Conservation (phyloP, 441 rosid genomes). For the Kokia cookei region DNA sequence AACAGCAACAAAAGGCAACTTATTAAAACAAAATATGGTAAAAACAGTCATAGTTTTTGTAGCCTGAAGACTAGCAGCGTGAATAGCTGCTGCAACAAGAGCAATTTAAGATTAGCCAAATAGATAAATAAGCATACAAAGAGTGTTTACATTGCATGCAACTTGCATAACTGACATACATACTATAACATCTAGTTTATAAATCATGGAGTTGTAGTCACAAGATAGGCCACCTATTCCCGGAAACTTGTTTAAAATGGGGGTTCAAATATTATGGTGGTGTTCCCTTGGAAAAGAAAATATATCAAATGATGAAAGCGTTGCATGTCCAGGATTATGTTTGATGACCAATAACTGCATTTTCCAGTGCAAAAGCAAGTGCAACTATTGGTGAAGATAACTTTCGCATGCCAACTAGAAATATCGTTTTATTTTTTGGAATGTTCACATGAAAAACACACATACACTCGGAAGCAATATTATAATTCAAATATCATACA, state of each 20-base stretch:
- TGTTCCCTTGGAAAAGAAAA: background rate
- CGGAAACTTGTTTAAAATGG: background rate
- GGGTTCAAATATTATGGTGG: background rate
- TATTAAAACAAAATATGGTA: slow-evolving; percentile 2
- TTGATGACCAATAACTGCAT: background rate
- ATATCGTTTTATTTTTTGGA: background rate
- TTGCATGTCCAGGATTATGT: background rate
- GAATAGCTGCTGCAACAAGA: background rate
- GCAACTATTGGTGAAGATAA: background rate
- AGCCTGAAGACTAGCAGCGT: background rate
- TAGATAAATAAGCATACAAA: background rate
- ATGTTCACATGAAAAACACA: background rate
- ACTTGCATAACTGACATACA: background rate
- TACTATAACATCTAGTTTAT: background rate
- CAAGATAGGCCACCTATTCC: background rate
- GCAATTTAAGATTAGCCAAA: background rate
- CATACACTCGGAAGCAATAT: background rate
- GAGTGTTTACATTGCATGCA: background rate
- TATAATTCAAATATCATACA: slow-evolving; percentile 33
- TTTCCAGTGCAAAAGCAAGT: background rate
- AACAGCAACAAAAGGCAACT: slow-evolving; percentile 52
- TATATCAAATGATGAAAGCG: background rate
- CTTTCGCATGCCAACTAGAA: background rate
- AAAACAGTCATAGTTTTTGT: background rate
- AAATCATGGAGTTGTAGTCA: background rate